Base-by-base conservation (phyloP, 2,329 filamentous ascomycete species). In the Pyricularia sp. region DNA sequence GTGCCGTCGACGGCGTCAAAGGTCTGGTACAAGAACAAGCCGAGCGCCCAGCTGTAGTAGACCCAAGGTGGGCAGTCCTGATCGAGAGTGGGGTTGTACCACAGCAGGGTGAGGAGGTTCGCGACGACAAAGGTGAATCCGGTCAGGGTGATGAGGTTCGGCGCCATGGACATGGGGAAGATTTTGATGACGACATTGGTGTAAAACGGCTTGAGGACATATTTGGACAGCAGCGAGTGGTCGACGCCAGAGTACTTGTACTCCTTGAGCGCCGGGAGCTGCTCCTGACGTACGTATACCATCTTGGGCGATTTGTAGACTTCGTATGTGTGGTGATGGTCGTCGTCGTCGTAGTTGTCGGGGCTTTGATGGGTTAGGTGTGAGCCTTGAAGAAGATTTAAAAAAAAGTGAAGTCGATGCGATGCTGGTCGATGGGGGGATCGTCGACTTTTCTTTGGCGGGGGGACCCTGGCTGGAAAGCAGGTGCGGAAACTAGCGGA, bases 201-300 rank as follows among this genome's bases (percentile, higher is more conserved):
- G 84, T 98, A 99, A 81, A 98, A 99, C 9, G 95, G 95, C 85
- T 99, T 98, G 75, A 99, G 84, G 72, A 99, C 87, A 82, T 97
- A 98, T 79, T 90, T 92, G 72, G 94, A 97, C 59, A 93, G 85
- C 71, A 97, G 84, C 70, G 93, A 97, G 79, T 92, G 92, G 81
- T 99, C 95, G 75, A 98, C 92, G 69, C 88, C 88, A 59, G 91
- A 92, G 85, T 99, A 99, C 81, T 97, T 95, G 88, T 99, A 99
- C 80, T 94, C 87, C 80, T 92, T 92, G 75, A 99, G 88, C 78
- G 92, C 92, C 58, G 91, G 89, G 72, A 99, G 90, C 81, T 92
- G 90, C 76, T 94, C 89, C 81, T 97, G 92, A 73, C 95, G 92
- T 71, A 99, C 93, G 85, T 98, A 98, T 71, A 95, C 94, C 93